Conservation (phyloP, 2,329 filamentous ascomycete species). For the Xylaria sp. region DNA sequence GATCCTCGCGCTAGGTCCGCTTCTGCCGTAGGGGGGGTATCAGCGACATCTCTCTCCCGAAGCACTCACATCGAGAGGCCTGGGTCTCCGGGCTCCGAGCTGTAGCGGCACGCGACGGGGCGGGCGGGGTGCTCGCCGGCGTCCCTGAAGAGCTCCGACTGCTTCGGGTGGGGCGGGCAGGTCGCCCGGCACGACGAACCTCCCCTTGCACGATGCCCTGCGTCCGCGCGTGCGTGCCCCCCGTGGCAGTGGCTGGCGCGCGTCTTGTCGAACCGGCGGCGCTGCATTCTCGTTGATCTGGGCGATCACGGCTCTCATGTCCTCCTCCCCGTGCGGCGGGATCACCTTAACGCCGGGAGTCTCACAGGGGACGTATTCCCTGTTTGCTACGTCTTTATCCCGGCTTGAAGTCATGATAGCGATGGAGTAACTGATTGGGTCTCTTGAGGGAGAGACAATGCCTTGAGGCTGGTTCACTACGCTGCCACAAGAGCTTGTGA, state of each 20-base stretch:
- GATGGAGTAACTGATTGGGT: neutral
- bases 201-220: constrained; percentile 52
- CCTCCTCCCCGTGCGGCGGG: constrained; percentile 9
- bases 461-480: too few relatives aligned
- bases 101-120: constrained; percentile 11
- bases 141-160: constrained; percentile 42
- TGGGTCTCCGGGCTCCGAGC: constrained; percentile 27
- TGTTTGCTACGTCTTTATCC: constrained; percentile 1
- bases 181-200: constrained; percentile 44
- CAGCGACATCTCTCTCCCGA: neutral
- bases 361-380: constrained; percentile 11
- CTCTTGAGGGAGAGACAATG: too few relatives aligned
- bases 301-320: constrained; percentile 10
- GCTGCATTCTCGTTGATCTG: constrained; percentile 17
- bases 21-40: neutral
- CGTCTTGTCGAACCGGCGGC: constrained; percentile 14
- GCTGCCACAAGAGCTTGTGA: too few relatives aligned
- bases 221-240: constrained; percentile 49
- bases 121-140: constrained; percentile 11
- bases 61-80: constrained; percentile 39
- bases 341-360: constrained; percentile 11
- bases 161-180: constrained; percentile 47
- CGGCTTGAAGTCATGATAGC: constrained; percentile 2
- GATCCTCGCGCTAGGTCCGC: constrained; percentile 28
- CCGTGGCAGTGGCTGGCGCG: constrained; percentile 13